These are phyloP conservation scores for Citrus maxima DNA, from an alignment of 345 rosid genomes.

Conservation along the genomic window DNA sequence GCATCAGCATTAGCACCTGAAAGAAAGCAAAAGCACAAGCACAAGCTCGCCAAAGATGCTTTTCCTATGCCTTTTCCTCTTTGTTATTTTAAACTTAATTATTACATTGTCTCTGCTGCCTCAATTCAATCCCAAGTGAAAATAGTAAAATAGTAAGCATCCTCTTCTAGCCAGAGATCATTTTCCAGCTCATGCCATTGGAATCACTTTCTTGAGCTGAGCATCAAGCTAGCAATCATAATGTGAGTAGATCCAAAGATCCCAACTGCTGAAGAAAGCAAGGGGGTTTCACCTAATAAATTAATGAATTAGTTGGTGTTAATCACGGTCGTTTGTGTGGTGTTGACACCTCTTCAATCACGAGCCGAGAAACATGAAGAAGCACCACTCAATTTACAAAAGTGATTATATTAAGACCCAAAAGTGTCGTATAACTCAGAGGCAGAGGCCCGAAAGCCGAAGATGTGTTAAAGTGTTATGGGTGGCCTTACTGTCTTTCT, in stretches of 20 bases:
- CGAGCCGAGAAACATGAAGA: neutral
- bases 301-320: neutral
- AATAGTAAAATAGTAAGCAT: neutral
- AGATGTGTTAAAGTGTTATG: too few species aligned
- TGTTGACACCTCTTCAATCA: neutral
- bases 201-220: neutral
- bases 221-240: neutral
- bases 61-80: conserved; percentile 1
- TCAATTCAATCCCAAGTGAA: neutral
- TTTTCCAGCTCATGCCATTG: neutral
- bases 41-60: conserved; percentile 4
- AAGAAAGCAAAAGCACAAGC: conserved; percentile 2
- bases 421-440: too few species aligned
- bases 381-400: too few species aligned
- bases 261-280: neutral
- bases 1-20: neutral
- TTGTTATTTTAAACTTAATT: neutral
- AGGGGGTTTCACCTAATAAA: neutral
- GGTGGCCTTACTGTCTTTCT: too few species aligned
- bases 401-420: too few species aligned
- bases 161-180: neutral
- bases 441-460: too few species aligned
- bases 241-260: neutral
- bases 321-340: neutral
- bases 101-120: neutral